Base-by-base conservation (phyloP, 2,329 filamentous ascomycete genomes). In the Ceratocystis alfenasii region DNA sequence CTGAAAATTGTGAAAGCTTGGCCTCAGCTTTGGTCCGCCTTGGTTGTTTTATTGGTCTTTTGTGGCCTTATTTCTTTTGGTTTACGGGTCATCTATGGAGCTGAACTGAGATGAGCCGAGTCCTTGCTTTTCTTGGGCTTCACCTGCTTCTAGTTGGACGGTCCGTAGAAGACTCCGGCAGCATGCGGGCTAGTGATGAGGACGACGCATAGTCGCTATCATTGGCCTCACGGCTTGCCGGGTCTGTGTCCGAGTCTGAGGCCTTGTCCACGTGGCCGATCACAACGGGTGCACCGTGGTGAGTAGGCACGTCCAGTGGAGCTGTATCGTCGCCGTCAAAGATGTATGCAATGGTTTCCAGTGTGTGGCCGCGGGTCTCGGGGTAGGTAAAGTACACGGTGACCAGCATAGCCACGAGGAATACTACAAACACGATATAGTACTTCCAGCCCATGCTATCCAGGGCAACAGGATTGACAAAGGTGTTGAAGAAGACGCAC, bases 311-410 rank as follows among this genome's bases (percentile, higher is more conserved):
- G 45, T 48, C 3, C 15, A 28, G 12, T 4, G 60, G 41, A 4
- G 46, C 22, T 7, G 63, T 46, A n/a, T 65, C 57, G 6, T 67
- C 63, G 2, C 66, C 66, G 22, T 67, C 66, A 45, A 67, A 67
- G 41, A 65, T 50, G 57, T 69, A 69, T 1, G 69, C 68, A 55
- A 70, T 67, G 44, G 69, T 69, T 63, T 71, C 70, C 2, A 71
- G 67, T 4, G 70, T 70, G 17, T 69, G 67, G 8, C 68, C 90
- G 68, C 87, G 87, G 0, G 90, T 95, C 76, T 95, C 90, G 8
- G 90, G 89, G 73, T 93, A 95, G 69, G 92, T 80, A 75, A 91
- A 88, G 76, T 86, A 94, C 63, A 94, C 87, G 84, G 75, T 70
- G 30, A 60, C 65, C 50, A 78, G 72, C 70, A 79, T 76, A 45